Percentiles rank a stretch among this genome's conserved stretches.
phyloP scores from a whole-genome alignment of 306 rosid genomes.

The Dalbergia oliveri region DNA sequence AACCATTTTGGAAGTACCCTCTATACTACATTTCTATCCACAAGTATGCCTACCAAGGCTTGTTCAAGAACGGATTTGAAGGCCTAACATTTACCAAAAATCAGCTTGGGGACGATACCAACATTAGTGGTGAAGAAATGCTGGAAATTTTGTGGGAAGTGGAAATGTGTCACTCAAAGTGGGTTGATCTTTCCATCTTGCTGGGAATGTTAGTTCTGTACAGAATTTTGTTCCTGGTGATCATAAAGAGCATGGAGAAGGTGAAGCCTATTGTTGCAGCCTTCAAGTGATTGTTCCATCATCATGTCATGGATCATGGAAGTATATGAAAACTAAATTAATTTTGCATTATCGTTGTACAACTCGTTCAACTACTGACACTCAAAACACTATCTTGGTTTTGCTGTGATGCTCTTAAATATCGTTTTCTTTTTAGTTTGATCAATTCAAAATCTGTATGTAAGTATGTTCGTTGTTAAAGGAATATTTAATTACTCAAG shows the following conservation, averaged over 20 bases:
- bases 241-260: slow-evolving; percentile 54
- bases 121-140: slow-evolving; percentile 52
- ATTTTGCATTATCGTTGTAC: slow-evolving; percentile 20
- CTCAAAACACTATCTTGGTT: not conserved
- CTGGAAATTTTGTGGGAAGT: slow-evolving; percentile 45
- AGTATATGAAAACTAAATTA: not conserved
- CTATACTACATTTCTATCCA: slow-evolving; percentile 59
- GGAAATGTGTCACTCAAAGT: slow-evolving; percentile 56
- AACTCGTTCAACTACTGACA: not conserved
- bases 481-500: not conserved
- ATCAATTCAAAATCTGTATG: not conserved
- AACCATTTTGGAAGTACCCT: slow-evolving; percentile 57
- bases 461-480: not conserved
- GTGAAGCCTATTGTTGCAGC: slow-evolving; percentile 33
- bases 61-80: slow-evolving; percentile 64
- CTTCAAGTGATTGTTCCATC: not conserved
- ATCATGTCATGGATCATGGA: not conserved
- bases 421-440: too few relatives aligned
- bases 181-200: slow-evolving; percentile 61
- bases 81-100: slow-evolving; percentile 41
- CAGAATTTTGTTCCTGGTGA: slow-evolving; percentile 53
- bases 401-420: not conserved
- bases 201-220: slow-evolving; percentile 56
- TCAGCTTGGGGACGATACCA: not conserved
- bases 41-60: slow-evolving; percentile 63